Conservation (phyloP, 1,284 basidiomycete species). For the Ceratobasidium sp. region DNA sequence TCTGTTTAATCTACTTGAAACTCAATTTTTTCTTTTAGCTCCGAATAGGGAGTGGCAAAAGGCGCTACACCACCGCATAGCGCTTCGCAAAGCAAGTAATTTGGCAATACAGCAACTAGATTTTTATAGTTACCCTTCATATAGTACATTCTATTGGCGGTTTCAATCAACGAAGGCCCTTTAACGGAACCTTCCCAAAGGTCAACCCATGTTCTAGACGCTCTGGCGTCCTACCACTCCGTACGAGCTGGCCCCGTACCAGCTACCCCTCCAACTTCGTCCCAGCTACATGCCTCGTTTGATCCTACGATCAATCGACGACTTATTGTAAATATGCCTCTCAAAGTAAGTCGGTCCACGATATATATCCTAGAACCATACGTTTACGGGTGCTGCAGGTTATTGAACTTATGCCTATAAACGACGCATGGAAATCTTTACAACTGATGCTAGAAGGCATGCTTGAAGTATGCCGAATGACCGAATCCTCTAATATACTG, state of each 20-base stretch:
- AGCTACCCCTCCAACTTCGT: slow-evolving; percentile 57
- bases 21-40: not conserved
- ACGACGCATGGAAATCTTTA: slow-evolving; percentile 43
- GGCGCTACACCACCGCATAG: slow-evolving; percentile 49
- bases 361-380: not conserved
- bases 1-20: not conserved
- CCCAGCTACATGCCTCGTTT: slow-evolving; percentile 67
- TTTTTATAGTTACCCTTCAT: not conserved
- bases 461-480: slow-evolving; percentile 31
- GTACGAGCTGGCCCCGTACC: slow-evolving; percentile 49
- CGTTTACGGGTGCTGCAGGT: slow-evolving; percentile 4
- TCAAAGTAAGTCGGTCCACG: slow-evolving; percentile 64
- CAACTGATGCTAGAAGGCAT: slow-evolving; percentile 41
- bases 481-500: slow-evolving; percentile 16
- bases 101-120: not conserved
- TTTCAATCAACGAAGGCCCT: not conserved
- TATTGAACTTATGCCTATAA: slow-evolving; percentile 40
- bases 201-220: slow-evolving; percentile 14
- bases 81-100: slow-evolving; percentile 56
- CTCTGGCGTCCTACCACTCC: slow-evolving; percentile 30
- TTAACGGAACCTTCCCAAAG: not conserved
- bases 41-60: slow-evolving; percentile 25
- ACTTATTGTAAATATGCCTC: slow-evolving; percentile 78
- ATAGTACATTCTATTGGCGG: slow-evolving; percentile 34
- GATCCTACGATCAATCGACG: slow-evolving; percentile 75